phyloP scores from a whole-genome alignment of 805 yeast species.

The Pichia phayaonensis region DNA sequence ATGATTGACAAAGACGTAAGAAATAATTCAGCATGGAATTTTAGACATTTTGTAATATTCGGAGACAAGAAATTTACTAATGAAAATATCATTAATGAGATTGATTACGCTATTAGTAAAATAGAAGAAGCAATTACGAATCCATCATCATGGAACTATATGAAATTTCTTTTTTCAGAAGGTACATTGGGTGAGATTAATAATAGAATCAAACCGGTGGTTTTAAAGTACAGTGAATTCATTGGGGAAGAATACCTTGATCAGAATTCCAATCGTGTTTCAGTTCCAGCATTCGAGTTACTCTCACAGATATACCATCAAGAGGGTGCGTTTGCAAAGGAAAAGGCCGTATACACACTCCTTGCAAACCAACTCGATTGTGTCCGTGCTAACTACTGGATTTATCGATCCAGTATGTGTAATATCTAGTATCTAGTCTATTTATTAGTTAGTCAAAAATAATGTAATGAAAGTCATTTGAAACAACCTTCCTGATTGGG shows the following conservation, averaged over 20 bases:
- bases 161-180: constrained; percentile 30
- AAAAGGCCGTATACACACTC: constrained; percentile 40
- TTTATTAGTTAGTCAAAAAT: too few species aligned
- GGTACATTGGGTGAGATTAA: constrained; percentile 28
- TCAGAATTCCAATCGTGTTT: constrained; percentile 20
- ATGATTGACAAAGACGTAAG: constrained; percentile 57
- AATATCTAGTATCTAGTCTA: background rate
- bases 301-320: constrained; percentile 43
- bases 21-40: constrained; percentile 93
- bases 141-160: constrained; percentile 80
- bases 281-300: constrained; percentile 59
- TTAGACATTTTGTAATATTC: constrained; percentile 55
- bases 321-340: constrained; percentile 25
- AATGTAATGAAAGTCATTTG: constrained; percentile 4
- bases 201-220: constrained; percentile 29
- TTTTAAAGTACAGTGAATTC: constrained; percentile 31
- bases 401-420: constrained; percentile 1
- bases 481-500: constrained; percentile 3
- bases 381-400: constrained; percentile 28
- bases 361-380: constrained; percentile 35
- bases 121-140: constrained; percentile 70
- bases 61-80: constrained; percentile 15
- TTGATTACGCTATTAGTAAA: constrained; percentile 39
- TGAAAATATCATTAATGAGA: constrained; percentile 36
- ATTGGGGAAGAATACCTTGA: constrained; percentile 1